Conservation (phyloP, 2,329 filamentous ascomycete species). For the Trichoderma pleuroti region DNA sequence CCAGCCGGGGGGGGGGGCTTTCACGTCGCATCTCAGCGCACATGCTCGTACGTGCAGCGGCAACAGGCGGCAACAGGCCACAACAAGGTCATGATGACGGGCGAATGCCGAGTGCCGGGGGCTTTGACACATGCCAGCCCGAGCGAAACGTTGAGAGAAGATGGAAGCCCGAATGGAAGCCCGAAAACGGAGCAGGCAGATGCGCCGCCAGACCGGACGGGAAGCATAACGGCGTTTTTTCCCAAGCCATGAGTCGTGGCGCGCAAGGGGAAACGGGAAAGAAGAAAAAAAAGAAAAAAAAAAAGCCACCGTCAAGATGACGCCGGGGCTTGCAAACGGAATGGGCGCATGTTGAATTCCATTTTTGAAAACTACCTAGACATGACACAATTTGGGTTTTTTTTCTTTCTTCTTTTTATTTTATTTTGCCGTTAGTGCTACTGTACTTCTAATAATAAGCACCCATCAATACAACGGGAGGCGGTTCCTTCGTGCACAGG, state of each 20-base stretch:
- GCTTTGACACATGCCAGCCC: slow-evolving; percentile 7
- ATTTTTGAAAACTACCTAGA: neutral
- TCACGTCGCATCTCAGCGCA: neutral
- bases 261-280: neutral
- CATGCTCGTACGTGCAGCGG: neutral
- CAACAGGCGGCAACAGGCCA: neutral
- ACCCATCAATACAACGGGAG: neutral
- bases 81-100: neutral
- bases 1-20: neutral
- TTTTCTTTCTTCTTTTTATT: neutral
- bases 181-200: slow-evolving; percentile 16
- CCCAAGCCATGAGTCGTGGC: slow-evolving; percentile 13
- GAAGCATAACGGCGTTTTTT: neutral
- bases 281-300: neutral
- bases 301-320: slow-evolving; percentile 12
- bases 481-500: neutral
- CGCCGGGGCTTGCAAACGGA: slow-evolving; percentile 6
- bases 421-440: neutral
- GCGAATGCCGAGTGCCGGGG: slow-evolving; percentile 4
- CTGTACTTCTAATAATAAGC: neutral
- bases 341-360: neutral
- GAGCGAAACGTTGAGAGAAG: neutral
- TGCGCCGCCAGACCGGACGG: neutral
- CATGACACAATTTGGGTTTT: neutral
- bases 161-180: slow-evolving; percentile 17